Conservation (phyloP, 352 stramenopile genomes). For the Vaucheria bursata region DNA sequence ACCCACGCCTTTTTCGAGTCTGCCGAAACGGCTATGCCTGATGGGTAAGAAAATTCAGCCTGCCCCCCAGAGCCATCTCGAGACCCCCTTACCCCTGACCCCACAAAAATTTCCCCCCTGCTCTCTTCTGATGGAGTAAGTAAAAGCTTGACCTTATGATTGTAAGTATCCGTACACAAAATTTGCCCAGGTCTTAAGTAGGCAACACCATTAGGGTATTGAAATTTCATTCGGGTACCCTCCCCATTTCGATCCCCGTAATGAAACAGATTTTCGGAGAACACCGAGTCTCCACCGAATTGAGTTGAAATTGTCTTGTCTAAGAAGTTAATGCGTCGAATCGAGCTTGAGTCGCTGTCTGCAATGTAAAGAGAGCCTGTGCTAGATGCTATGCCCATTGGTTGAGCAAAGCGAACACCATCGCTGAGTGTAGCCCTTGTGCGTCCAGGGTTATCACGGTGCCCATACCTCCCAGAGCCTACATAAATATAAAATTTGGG, state of each 20-base stretch:
- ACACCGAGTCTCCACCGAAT: not conserved
- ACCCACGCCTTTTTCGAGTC: not conserved
- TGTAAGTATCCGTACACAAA: not conserved
- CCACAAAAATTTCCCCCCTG: not conserved
- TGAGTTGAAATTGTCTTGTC: not conserved
- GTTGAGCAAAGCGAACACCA: constrained; percentile 1
- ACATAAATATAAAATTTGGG: too few species aligned
- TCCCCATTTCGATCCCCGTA: not conserved
- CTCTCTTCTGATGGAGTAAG: not conserved
- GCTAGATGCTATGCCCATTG: not conserved
- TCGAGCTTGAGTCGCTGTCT: not conserved
- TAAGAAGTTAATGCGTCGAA: constrained; percentile 6
- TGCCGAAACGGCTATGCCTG: not conserved
- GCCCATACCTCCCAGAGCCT: not conserved
- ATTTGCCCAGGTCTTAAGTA: not conserved
- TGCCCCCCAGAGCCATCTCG: not conserved
- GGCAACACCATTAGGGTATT: not conserved
- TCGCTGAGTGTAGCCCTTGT: not conserved
- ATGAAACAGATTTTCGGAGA: not conserved
- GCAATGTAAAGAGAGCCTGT: not conserved
- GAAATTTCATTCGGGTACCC: not conserved
- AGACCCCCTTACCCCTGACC: not conserved
- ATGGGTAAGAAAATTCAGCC: not conserved
- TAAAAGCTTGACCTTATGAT: not conserved
- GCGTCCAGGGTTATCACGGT: not conserved